Evolutionary conservation across 805 yeast species (phyloP), one percentile per base, ranked within the genome.

Genomic region (Scheffersomyces stipitis): DNA sequence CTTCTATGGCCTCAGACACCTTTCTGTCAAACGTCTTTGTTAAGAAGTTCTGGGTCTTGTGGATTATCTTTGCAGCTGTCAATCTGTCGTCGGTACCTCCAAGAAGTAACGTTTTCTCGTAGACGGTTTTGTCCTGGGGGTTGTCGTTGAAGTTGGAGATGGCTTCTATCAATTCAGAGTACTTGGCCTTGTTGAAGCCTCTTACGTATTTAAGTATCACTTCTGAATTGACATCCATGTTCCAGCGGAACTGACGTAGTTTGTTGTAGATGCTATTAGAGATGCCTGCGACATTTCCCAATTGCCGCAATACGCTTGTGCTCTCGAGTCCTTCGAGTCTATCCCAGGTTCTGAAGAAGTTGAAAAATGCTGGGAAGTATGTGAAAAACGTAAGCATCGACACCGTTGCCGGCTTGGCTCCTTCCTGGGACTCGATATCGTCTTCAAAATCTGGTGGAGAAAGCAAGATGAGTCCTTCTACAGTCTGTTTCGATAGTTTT

Each of bases 201-300:
- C 56, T 42, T 1, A 76, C 64, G 44, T 83, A 80, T 36, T 69
- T 66, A 36, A 85, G 58, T 54, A 85, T 73, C 2, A 77, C 63
- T 6, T 46, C 42, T 0, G 88, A 71, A 33, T 75, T 66, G 12
- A 82, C 73, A 55, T 82, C 87, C 42, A 83, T 50, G 54, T 86
- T 85, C 83, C 86, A 81, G 32, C 87, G 61, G 27, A 84, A 66
- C 56, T 85, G 95, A 14, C 79, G 63, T 30, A 72, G 52, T 34
- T 77, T 71, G 32, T 71, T 69, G 47, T 61, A 66, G 13, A 66
- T 48, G 28, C 59, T 46, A 16, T 37, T 31, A 4, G 32, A 32
- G 15, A 30, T 15, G 17, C 31, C 17, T 26, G 24, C 28, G 5
- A 18, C 12, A 14, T 40, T 37, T 4, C 56, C 48, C 2, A 82